Percentiles rank a stretch among this genome's conserved stretches.
phyloP scores from a whole-genome alignment of 1,284 basidiomycete genomes.

The Phlebopus sp. region DNA sequence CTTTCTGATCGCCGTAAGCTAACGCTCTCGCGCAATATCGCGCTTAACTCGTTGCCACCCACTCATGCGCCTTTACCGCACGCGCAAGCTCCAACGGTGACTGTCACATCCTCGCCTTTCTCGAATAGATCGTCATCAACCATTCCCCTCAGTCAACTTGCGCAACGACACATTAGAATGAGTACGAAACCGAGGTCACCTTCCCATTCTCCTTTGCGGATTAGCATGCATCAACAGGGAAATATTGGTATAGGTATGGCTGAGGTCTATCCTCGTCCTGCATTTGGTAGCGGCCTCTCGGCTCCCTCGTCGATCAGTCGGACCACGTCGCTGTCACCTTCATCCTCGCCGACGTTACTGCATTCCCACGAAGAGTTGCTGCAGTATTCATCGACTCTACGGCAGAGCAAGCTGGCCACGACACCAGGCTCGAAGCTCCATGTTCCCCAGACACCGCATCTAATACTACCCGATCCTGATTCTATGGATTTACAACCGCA shows the following conservation, averaged over 20 bases:
- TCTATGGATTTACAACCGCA: slow-evolving; percentile 20
- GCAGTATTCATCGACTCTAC: slow-evolving; percentile 18
- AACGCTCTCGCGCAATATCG: slow-evolving; percentile 8
- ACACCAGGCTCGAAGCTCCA: slow-evolving; percentile 29
- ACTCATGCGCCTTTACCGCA: slow-evolving; percentile 21
- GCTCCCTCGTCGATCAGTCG: slow-evolving; percentile 9
- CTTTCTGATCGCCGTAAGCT: slow-evolving; percentile 14
- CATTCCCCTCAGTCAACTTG: slow-evolving; percentile 19
- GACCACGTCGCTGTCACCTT: slow-evolving; percentile 18
- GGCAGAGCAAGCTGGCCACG: slow-evolving; percentile 22
- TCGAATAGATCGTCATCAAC: slow-evolving; percentile 14
- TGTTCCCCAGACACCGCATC: slow-evolving; percentile 12
- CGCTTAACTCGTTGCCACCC: slow-evolving; percentile 7
- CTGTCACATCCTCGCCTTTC: slow-evolving; percentile 20
- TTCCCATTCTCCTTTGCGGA: slow-evolving; percentile 29
- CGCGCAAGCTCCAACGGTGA: slow-evolving; percentile 28
- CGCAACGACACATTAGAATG: slow-evolving; percentile 23
- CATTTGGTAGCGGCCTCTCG: slow-evolving; percentile 15
- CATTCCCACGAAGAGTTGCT: slow-evolving; percentile 9
- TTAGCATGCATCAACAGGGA: slow-evolving; percentile 13
- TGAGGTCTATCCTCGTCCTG: slow-evolving; percentile 4
- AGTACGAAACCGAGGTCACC: slow-evolving; percentile 28
- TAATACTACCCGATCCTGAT: slow-evolving; percentile 10
- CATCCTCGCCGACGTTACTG: slow-evolving; percentile 14
- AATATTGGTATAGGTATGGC: too few relatives aligned